Evolutionary conservation across 768 basidiomycete species (phyloP).

Genomic region (Antrodiella citrinella): DNA sequence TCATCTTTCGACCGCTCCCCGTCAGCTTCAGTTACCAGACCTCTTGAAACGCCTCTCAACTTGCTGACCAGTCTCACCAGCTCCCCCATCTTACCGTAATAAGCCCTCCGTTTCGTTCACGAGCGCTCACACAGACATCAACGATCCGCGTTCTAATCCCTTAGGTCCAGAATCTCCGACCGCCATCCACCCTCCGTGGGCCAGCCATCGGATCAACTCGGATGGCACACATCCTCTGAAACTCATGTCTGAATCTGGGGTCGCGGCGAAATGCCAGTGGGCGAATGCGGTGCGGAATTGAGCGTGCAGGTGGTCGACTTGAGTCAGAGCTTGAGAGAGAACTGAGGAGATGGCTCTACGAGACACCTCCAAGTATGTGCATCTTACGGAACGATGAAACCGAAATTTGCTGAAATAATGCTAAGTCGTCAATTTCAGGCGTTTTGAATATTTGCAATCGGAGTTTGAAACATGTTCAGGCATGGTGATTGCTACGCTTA

Average conservation of each 20-base stretch:
- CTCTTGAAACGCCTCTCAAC: constrained; percentile 60
- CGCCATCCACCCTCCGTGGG: constrained; percentile 82
- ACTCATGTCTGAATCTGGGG: constrained; percentile 82
- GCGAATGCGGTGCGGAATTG: constrained; percentile 78
- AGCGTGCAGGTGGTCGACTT: constrained; percentile 70
- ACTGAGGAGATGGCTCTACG: constrained; percentile 70
- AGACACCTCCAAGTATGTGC: constrained; percentile 74
- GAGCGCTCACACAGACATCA: constrained; percentile 81
- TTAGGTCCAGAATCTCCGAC: constrained; percentile 79
- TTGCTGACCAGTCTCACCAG: constrained; percentile 71
- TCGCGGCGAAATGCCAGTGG: constrained; percentile 77
- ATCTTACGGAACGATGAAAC: constrained; percentile 35
- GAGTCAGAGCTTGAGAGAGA: constrained; percentile 65
- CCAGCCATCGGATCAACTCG: constrained; percentile 93
- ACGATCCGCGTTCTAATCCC: constrained; percentile 96
- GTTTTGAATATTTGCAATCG: too few species aligned
- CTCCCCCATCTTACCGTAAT: constrained; percentile 86
- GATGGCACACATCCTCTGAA: constrained; percentile 94
- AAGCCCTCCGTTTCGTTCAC: constrained; percentile 86
- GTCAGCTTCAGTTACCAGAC: constrained; percentile 77
- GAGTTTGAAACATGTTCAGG: too few species aligned
- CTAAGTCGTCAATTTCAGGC: too few species aligned
- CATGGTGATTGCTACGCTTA: too few species aligned
- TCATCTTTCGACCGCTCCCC: constrained; percentile 64
- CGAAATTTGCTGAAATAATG: too few species aligned